Evolutionary conservation across 2,329 filamentous ascomycete species (phyloP), one percentile per base, ranked within the genome.

Genomic region (Blastomyces gilchristii): DNA sequence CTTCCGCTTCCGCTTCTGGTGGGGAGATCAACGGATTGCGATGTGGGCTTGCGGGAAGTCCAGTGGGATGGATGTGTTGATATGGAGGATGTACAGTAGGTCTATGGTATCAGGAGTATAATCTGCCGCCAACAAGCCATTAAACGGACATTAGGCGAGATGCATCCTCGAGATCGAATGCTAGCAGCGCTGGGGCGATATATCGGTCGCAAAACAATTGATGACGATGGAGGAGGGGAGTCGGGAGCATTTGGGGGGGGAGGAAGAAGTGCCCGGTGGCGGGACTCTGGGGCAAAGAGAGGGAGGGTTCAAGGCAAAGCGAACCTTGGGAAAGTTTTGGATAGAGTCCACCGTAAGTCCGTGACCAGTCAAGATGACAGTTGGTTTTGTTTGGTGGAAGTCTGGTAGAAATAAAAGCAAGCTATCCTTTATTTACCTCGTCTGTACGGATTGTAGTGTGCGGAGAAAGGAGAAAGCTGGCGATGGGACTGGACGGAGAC

Each of bases 81-180:
- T 52, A 18, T 43, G 8, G 8, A 22, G 49, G 50, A 53, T 12
- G 50, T 18, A 16, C 12, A 4, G 41, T 12, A 14, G 18, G 28
- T 59, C 57, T 59, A 49, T 59, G 41, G 43, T 47, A 34, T 34
- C 14, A 47, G 22, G 57, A 47, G 25, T 25, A 34, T 3, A 3
- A 59, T 49, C 60, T 62, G 45, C 45, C 37, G 31, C 47, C 47
- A 61, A 49, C 49, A 58, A 58, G 53, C 37, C 63, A 59, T 52
- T 41, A 31, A 52, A 41, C 34, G 16, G 59, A 22, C 16, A 39
- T 53, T 18, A 61, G 47, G 37, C 16, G 47, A 53, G 22, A 12
- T 18, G 59, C 47, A 61, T 61, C 59, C 14, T 61, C 59, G n/a
- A 61, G 45, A 61, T 53, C 31, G 47, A 61, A 28, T 37, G 34